These are phyloP conservation scores for Nicotiana tabacum DNA, from an alignment of 257 asterid species.

Conservation along the genomic window DNA sequence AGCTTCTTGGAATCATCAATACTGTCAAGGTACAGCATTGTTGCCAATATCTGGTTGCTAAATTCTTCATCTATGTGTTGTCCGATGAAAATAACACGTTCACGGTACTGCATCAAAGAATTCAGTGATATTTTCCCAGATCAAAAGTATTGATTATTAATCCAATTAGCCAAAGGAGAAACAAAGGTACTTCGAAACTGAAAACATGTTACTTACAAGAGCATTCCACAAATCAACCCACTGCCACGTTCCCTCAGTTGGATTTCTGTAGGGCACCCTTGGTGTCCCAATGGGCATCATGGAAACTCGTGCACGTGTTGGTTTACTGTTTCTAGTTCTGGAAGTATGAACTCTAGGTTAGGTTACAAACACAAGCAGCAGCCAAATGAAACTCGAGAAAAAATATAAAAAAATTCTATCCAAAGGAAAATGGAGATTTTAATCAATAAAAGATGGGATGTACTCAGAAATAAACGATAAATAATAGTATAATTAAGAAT, in stretches of 20 bases:
- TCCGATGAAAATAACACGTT: slow-evolving; percentile 79
- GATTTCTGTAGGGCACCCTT: slow-evolving; percentile 77
- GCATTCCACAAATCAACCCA: slow-evolving; percentile 97
- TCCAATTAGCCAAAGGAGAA: neutral
- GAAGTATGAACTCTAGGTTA: slow-evolving; percentile 15
- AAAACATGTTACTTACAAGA: slow-evolving; percentile 57
- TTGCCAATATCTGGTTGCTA: slow-evolving; percentile 88
- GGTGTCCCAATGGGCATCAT: slow-evolving; percentile 98
- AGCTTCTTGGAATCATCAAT: slow-evolving; percentile 65
- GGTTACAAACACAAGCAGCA: neutral
- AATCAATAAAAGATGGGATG: neutral
- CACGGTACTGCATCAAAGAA: slow-evolving; percentile 71
- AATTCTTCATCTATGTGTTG: slow-evolving; percentile 74
- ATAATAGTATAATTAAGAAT: neutral
- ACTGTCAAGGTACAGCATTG: slow-evolving; percentile 92
- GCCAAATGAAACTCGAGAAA: neutral
- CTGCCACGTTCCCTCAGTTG: slow-evolving; percentile 74
- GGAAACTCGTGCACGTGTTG: slow-evolving; percentile 57
- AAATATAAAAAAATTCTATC: neutral
- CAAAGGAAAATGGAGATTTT: neutral
- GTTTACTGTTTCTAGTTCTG: slow-evolving; percentile 35
- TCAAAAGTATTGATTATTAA: neutral
- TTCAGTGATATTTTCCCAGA: slow-evolving; percentile 5
- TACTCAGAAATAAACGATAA: neutral
- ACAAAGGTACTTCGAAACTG: neutral